Base-by-base conservation (phyloP, 768 basidiomycete genomes). In the Tubosaeta brunneosetosa region DNA sequence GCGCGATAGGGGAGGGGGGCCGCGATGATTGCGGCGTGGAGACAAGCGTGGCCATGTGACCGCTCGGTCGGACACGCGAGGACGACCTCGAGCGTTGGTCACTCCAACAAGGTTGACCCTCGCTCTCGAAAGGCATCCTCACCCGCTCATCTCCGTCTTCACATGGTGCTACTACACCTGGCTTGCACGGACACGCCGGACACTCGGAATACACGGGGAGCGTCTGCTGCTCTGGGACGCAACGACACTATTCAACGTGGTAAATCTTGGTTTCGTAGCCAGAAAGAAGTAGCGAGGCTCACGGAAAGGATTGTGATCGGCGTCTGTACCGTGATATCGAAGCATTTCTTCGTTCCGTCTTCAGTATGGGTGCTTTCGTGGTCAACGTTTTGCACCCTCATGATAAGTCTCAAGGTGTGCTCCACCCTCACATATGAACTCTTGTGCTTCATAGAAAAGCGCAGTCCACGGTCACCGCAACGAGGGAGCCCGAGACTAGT, bases 251-350 rank as follows among this genome's bases (percentile, higher is more conserved):
- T 32, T 12, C 16, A 26, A 17, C 19, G 44, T 27, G 14, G 31
- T 9, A 25, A 31, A 40, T 25, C 13, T 16, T 19, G 16, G 26
- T 7, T 22, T 32, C 16, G 14, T 8, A 26, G 26, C 9, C 27
- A 26, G 0, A n/a, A 27, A 29, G 45, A 38, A 38, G 44, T 42
- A 25, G 25, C 0, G 27, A 22, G 29, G 74, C 88, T 74, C 59
- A 92, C 91, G 3, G 94, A 94, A 43, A 97, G 84, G 45, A 97
- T 82, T 38, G 91, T 84, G 27, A 97, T 78, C 0, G 93, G 92
- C 0, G 85, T 86, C 66, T 93, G 91, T 47, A 95, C 77, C 40
- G 91, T 82, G 58, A 95, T 90, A 61, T 94, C 94, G 65, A 88
- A 93, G 58, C 89, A 68, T 71, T 86, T 94, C 57, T 82, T 77